Evolutionary conservation across 768 basidiomycete genomes (phyloP), one percentile per base, ranked within the genome.

Genomic region (Russula sp.): DNA sequence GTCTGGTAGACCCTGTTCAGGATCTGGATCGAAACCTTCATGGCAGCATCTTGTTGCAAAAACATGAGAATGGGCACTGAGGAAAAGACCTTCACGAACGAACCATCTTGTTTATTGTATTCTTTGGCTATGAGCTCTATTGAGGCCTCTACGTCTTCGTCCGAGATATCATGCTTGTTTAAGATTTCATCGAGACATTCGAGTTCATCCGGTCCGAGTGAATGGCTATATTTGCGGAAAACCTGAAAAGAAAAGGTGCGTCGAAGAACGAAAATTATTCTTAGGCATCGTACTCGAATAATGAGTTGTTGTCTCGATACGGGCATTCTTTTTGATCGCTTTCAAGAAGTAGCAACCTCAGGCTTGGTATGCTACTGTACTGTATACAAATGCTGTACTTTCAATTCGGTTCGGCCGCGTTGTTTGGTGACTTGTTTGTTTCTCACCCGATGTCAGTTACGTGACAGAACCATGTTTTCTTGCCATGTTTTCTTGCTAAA

Each of bases 51-150:
- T 63, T 90, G 60, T 1, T 34, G 5, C 1, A 2, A 3, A 20
- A 22, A 45, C 6, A 35, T 34, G 5, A 29, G 22, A 35, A 61
- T 56, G 51, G 62, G n/a, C 18, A 20, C 35, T 20, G 35, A 39
- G 50, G 20, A 48, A n/a, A 20, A 60, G 36, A 43, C 41, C 22
- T 16, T 8, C 14, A 8, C 7, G 35, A 32, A 69, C 76, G 45
- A 65, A 85, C 92, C 91, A 77, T 93, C 92, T 73, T 94, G 91
- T 68, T 86, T 90, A 68, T 91, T 91, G 68, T 93, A 94, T 67
- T 92, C 90, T 65, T 88, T 84, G 8, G 90, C 90, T 34, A 94
- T 78, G 47, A 84, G 82, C 67, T 93, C 92, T 13, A 93, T 74
- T 47, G 89, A 88, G 43, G 78, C 78, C 64, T 92, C 89, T 18